Conservation (phyloP, 805 yeast species). For the Candida sanyiensis region DNA sequence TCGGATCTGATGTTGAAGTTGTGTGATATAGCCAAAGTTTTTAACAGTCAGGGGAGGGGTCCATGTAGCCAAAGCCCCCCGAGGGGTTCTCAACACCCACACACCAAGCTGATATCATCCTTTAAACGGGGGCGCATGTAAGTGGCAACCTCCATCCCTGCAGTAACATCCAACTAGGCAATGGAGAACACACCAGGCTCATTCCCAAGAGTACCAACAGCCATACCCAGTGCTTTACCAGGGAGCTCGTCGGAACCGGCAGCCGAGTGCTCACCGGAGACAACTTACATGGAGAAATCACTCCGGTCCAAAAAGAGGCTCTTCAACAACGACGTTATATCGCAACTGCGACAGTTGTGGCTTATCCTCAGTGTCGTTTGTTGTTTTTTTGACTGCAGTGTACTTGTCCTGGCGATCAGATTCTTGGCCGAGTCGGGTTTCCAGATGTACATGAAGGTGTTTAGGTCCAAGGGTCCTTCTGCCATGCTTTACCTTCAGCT, state of each 20-base stretch:
- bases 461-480: background rate
- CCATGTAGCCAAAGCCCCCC: too few relatives aligned
- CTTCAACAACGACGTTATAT: slow-evolving; percentile 14
- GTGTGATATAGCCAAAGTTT: slow-evolving; percentile 7
- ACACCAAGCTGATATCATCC: too few relatives aligned
- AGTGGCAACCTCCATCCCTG: too few relatives aligned
- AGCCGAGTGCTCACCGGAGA: background rate
- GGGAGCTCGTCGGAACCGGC: background rate
- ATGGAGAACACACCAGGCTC: slow-evolving; percentile 24
- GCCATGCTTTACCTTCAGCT: background rate
- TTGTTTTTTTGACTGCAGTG: slow-evolving; percentile 25
- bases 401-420: slow-evolving; percentile 17
- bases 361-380: slow-evolving; percentile 10
- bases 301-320: slow-evolving; percentile 13
- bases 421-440: slow-evolving; percentile 12
- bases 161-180: too few relatives aligned
- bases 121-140: too few relatives aligned
- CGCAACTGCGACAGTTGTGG: slow-evolving; percentile 6
- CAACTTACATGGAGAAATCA: slow-evolving; percentile 8
- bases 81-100: too few relatives aligned
- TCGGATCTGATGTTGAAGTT: slow-evolving; percentile 24
- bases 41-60: too few relatives aligned
- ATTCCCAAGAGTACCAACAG: slow-evolving; percentile 14
- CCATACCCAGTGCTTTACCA: slow-evolving; percentile 1
- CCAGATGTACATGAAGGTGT: background rate